Evolutionary conservation across 1,284 basidiomycete species (phyloP).

Genomic region (Afroboletus lepidellus): DNA sequence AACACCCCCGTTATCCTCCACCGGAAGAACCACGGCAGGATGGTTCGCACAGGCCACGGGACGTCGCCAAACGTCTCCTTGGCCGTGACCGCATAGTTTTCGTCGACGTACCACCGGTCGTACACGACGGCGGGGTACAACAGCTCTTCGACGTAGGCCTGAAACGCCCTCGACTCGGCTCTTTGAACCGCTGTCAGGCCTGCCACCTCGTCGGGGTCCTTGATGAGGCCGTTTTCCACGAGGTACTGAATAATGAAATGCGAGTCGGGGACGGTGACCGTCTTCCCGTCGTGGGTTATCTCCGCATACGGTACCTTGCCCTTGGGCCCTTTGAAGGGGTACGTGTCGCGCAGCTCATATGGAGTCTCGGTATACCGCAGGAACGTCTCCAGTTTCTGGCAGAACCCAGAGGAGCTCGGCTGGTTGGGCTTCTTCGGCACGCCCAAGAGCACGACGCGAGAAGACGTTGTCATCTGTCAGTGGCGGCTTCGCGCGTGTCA

Average conservation of each 20-base stretch:
- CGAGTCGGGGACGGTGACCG: constrained; percentile 28
- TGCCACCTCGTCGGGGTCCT: constrained; percentile 31
- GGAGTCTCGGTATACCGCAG: constrained; percentile 28
- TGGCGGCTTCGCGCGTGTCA: background rate
- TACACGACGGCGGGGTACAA: constrained; percentile 31
- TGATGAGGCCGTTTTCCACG: constrained; percentile 23
- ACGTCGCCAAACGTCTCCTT: constrained; percentile 17
- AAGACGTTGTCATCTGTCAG: constrained; percentile 15
- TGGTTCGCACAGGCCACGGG: constrained; percentile 19
- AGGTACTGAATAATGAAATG: constrained; percentile 37
- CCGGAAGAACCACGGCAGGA: constrained; percentile 25
- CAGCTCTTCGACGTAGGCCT: constrained; percentile 34
- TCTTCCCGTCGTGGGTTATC: constrained; percentile 26
- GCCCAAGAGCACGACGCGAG: constrained; percentile 30
- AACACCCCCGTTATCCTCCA: constrained; percentile 19
- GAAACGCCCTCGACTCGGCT: constrained; percentile 36
- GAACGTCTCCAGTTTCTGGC: constrained; percentile 36
- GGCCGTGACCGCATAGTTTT: constrained; percentile 22
- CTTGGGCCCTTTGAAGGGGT: constrained; percentile 29
- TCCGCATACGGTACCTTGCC: constrained; percentile 34
- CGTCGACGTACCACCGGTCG: constrained; percentile 32
- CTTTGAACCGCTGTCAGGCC: constrained; percentile 27
- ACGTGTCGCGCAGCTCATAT: constrained; percentile 30
- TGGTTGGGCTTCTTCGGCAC: constrained; percentile 23
- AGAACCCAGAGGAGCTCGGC: constrained; percentile 35